Percentiles rank a stretch among this genome's conserved stretches.
Evolutionary conservation across 2,329 filamentous ascomycete genomes (phyloP).

Genomic region (Xylariales sp.): DNA sequence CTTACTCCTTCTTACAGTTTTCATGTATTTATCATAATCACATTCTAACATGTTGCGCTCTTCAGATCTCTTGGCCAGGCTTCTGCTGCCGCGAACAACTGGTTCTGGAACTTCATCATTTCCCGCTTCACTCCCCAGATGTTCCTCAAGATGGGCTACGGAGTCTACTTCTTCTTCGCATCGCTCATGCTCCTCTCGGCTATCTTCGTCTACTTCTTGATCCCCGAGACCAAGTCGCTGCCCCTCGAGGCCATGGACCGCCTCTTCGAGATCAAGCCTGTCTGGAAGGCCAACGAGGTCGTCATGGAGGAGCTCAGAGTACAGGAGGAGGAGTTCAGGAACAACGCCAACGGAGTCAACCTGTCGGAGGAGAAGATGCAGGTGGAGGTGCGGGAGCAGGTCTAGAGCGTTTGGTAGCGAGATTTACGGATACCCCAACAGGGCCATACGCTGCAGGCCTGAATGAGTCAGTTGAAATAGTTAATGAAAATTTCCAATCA

Average conservation of each 20-base stretch:
- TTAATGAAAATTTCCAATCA: too few species aligned
- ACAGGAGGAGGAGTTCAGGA: slow-evolving; percentile 3
- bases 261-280: slow-evolving; percentile 49
- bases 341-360: slow-evolving; percentile 2
- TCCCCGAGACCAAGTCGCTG: slow-evolving; percentile 64
- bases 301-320: slow-evolving; percentile 3
- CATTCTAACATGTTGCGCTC: too few species aligned
- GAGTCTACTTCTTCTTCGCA: slow-evolving; percentile 67
- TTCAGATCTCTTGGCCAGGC: slow-evolving; percentile 61
- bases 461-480: too few species aligned
- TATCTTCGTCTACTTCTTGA: slow-evolving; percentile 56
- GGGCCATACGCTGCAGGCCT: too few species aligned
- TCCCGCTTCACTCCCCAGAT: slow-evolving; percentile 64
- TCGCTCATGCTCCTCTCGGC: slow-evolving; percentile 54
- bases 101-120: slow-evolving; percentile 70
- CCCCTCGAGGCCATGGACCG: slow-evolving; percentile 62
- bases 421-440: too few species aligned
- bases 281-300: slow-evolving; percentile 34
- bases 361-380: too few species aligned
- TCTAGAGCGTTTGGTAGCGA: too few species aligned
- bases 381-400: too few species aligned
- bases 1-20: too few species aligned
- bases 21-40: too few species aligned
- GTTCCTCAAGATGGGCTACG: slow-evolving; percentile 53
- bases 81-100: slow-evolving; percentile 67